These are phyloP conservation scores for Papiliotrema laurentii DNA, from an alignment of 1,284 basidiomycete genomes.

Conservation along the genomic window DNA sequence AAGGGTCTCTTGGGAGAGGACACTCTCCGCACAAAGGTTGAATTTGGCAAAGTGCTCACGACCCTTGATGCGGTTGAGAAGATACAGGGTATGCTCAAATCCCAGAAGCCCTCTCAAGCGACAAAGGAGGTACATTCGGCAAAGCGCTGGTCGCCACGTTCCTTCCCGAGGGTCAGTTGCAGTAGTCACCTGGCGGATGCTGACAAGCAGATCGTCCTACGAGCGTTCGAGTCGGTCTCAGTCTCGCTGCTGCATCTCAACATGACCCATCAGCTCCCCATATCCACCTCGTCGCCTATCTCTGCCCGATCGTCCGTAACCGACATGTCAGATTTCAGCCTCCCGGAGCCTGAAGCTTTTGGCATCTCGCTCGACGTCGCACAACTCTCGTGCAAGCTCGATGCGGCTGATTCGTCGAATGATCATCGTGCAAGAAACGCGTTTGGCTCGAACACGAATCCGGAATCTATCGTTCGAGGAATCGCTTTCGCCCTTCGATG, in stretches of 20 bases:
- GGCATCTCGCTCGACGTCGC: slow-evolving; percentile 30
- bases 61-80: slow-evolving; percentile 26
- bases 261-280: slow-evolving; percentile 23
- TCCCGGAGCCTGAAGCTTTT: slow-evolving; percentile 15
- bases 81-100: slow-evolving; percentile 15
- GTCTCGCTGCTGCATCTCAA: slow-evolving; percentile 20
- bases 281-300: slow-evolving; percentile 3
- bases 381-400: slow-evolving; percentile 15
- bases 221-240: slow-evolving; percentile 30
- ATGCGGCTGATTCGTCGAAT: slow-evolving; percentile 34
- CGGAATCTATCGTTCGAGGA: slow-evolving; percentile 30
- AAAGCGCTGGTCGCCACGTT: slow-evolving; percentile 7
- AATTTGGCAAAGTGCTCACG: slow-evolving; percentile 23
- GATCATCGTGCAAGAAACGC: slow-evolving; percentile 36
- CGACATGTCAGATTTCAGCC: slow-evolving; percentile 8
- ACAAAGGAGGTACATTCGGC: background rate
- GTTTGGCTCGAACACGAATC: slow-evolving; percentile 30
- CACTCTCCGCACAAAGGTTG: slow-evolving; percentile 24
- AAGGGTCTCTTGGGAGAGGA: slow-evolving; percentile 33
- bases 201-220: slow-evolving; percentile 27
- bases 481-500: slow-evolving; percentile 26
- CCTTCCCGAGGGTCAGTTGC: slow-evolving; percentile 16
- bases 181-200: background rate
- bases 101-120: background rate
- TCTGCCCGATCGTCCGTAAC: slow-evolving; percentile 15